phyloP scores from a whole-genome alignment of 768 basidiomycete species.

The Boletus speciosus region DNA sequence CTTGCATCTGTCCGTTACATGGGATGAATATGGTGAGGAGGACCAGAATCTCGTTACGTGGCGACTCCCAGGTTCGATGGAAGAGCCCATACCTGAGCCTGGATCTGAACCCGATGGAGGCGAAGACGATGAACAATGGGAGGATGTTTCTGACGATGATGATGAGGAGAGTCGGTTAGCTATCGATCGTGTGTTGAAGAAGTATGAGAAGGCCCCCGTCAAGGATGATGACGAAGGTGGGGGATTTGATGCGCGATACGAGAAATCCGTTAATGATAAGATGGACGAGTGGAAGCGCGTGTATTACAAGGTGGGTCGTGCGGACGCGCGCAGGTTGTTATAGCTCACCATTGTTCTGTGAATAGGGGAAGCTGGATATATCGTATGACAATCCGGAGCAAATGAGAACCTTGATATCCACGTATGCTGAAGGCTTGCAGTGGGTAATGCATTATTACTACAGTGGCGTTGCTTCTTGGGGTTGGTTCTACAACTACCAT shows the following conservation, averaged over 20 bases:
- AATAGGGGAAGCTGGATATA: conserved; percentile 82
- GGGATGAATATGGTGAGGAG: conserved; percentile 91
- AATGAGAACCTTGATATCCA: conserved; percentile 67
- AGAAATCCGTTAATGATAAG: conserved; percentile 69
- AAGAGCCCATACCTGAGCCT: conserved; percentile 31
- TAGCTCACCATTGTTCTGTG: conserved; percentile 10
- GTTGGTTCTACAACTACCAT: conserved; percentile 99
- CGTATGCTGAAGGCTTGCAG: conserved; percentile 91
- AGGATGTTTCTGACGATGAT: conserved; percentile 48
- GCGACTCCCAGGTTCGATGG: conserved; percentile 49
- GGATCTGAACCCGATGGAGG: conserved; percentile 39
- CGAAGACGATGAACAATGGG: conserved; percentile 49
- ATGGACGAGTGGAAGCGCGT: conserved; percentile 90
- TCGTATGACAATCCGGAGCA: conserved; percentile 65
- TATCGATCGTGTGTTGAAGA: conserved; percentile 76
- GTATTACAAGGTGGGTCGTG: conserved; percentile 84
- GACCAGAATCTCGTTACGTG: conserved; percentile 74
- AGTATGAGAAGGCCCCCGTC: conserved; percentile 85
- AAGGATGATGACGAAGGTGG: conserved; percentile 66
- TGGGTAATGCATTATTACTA: conserved; percentile 99
- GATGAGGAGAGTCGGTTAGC: conserved; percentile 73
- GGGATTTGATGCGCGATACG: conserved; percentile 77
- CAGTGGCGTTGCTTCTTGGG: conserved; percentile 94
- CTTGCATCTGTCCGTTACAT: conserved; percentile 73
- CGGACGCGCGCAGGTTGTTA: background rate